Conservation (phyloP, 768 basidiomycete genomes). For the Collybiopsis confluens region DNA sequence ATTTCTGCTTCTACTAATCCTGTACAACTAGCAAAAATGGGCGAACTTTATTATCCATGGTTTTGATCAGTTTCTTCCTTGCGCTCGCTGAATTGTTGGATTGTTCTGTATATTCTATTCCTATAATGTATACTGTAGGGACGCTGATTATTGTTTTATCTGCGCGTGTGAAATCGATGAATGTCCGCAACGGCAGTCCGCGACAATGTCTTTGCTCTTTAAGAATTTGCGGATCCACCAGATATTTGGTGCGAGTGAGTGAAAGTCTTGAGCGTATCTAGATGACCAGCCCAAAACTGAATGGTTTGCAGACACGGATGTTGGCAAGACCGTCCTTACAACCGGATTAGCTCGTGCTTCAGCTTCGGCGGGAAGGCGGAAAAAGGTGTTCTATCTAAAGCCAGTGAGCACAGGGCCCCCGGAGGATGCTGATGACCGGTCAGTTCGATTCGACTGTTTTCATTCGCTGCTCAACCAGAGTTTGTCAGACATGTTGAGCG, state of each 20-base stretch:
- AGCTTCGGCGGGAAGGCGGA: constrained; percentile 38
- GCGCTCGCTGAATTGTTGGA: not conserved
- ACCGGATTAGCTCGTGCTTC: constrained; percentile 81
- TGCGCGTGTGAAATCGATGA: not conserved
- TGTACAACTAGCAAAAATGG: constrained; percentile 78
- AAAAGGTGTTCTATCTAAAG: constrained; percentile 69
- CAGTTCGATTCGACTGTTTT: constrained; percentile 16
- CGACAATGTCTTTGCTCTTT: constrained; percentile 77
- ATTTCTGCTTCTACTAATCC: constrained; percentile 87
- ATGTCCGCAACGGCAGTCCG: too few species aligned
- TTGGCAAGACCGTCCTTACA: constrained; percentile 91
- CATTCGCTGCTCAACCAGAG: constrained; percentile 2
- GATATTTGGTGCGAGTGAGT: constrained; percentile 93
- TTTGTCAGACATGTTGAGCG: constrained; percentile 60
- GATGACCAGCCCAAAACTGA: too few species aligned
- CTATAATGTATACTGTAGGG: too few species aligned
- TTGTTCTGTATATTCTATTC: too few species aligned
- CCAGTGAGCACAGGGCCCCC: constrained; percentile 87
- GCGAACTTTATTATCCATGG: constrained; percentile 84
- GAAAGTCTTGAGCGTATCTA: too few species aligned
- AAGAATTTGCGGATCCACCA: constrained; percentile 83
- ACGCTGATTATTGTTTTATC: too few species aligned
- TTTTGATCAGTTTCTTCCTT: constrained; percentile 45
- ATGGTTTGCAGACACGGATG: constrained; percentile 93
- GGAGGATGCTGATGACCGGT: constrained; percentile 85